Percentiles rank a stretch among this genome's conserved stretches.
Evolutionary conservation across 1,284 basidiomycete genomes (phyloP).

Genomic region (Cystobasidium sp.): DNA sequence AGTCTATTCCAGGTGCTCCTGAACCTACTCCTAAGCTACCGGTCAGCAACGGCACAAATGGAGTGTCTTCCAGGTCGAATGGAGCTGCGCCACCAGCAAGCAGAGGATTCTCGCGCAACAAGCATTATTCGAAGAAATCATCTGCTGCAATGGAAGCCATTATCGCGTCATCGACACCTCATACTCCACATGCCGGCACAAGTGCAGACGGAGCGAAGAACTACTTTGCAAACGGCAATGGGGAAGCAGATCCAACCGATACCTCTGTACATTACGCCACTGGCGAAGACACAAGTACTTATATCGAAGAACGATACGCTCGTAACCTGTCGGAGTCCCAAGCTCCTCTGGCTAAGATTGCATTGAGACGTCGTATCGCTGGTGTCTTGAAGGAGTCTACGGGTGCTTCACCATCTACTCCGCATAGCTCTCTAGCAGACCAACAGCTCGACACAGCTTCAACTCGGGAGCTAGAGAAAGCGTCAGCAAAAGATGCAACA

Average conservation of each 20-base stretch:
- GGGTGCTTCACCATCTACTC: slow-evolving; percentile 1
- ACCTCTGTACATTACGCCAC: slow-evolving; percentile 2
- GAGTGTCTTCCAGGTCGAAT: slow-evolving; percentile 45
- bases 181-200: slow-evolving; percentile 19
- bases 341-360: slow-evolving; percentile 78
- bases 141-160: slow-evolving; percentile 34
- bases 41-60: slow-evolving; percentile 5
- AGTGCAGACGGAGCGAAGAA: slow-evolving; percentile 22
- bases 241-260: slow-evolving; percentile 6
- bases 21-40: slow-evolving; percentile 2
- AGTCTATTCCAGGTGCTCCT: slow-evolving; percentile 19
- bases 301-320: slow-evolving; percentile 92
- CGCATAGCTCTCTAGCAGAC: slow-evolving; percentile 24
- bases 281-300: slow-evolving; percentile 60
- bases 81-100: slow-evolving; percentile 28
- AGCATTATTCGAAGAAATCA: slow-evolving; percentile 43
- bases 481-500: slow-evolving; percentile 56
- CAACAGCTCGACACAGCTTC: slow-evolving; percentile 55
- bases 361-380: slow-evolving; percentile 83
- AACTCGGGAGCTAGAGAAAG: slow-evolving; percentile 58
- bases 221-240: slow-evolving; percentile 27
- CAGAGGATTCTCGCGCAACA: slow-evolving; percentile 43
- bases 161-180: slow-evolving; percentile 45
- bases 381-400: slow-evolving; percentile 66
- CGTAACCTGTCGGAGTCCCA: slow-evolving; percentile 81